phyloP scores from a whole-genome alignment of 2,329 filamentous ascomycete species.

The Calonectria ilicicola region DNA sequence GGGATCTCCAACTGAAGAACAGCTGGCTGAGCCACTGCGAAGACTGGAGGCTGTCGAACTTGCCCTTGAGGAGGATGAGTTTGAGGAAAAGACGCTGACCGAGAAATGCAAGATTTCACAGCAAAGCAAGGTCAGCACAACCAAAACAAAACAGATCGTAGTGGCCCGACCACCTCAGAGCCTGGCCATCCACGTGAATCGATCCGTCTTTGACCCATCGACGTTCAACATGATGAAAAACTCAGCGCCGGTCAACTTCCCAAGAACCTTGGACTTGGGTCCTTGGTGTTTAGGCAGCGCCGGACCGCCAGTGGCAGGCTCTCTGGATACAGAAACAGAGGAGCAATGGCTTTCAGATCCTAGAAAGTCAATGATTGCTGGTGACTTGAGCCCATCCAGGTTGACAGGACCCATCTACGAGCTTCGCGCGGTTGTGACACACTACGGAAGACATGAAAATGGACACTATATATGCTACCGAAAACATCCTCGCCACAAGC shows the following conservation, averaged over 20 bases:
- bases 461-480: conserved; percentile 96
- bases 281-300: conserved; percentile 85
- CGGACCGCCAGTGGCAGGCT: conserved; percentile 30
- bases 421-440: conserved; percentile 86
- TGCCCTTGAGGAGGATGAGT: conserved; percentile 83
- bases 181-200: conserved; percentile 88
- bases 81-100: conserved; percentile 75
- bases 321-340: conserved; percentile 38
- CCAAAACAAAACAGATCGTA: conserved; percentile 90
- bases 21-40: conserved; percentile 61
- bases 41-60: conserved; percentile 75
- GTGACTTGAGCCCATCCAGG: conserved; percentile 61
- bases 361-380: conserved; percentile 78
- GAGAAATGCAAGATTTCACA: conserved; percentile 75
- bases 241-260: conserved; percentile 81
- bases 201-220: conserved; percentile 88
- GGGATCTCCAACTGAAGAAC: conserved; percentile 55
- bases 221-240: conserved; percentile 89
- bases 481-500: conserved; percentile 65
- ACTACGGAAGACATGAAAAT: conserved; percentile 92
- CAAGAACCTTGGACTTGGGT: conserved; percentile 78
- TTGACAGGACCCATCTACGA: conserved; percentile 75
- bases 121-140: conserved; percentile 78
- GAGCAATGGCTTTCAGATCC: conserved; percentile 81
- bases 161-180: conserved; percentile 85